Conservation (phyloP, 108 stramenopile species). For the Licmophora abbreviata region DNA sequence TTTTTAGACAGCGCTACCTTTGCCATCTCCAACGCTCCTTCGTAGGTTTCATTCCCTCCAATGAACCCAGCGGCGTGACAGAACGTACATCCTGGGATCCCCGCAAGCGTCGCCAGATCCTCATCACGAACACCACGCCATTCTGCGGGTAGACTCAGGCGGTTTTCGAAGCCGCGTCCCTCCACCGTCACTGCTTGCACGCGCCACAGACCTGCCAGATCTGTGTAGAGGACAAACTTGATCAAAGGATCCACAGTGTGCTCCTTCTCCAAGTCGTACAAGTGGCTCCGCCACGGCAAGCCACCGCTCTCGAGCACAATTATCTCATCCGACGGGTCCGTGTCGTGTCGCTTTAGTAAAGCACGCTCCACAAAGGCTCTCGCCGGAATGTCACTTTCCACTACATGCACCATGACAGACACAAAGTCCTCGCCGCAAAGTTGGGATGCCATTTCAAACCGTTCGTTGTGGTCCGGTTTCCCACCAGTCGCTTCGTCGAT, state of each 20-base stretch:
- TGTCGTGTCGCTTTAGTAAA: conserved; percentile 43
- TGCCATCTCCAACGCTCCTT: conserved; percentile 94
- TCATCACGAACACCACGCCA: conserved; percentile 95
- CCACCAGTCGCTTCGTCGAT: conserved; percentile 32
- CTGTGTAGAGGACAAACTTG: conserved; percentile 94
- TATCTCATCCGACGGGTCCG: conserved; percentile 80
- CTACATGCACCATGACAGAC: conserved; percentile 57
- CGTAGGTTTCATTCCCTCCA: conserved; percentile 90
- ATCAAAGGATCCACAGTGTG: conserved; percentile 44
- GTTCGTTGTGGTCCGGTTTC: conserved; percentile 60
- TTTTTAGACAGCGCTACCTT: conserved; percentile 45
- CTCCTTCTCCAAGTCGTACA: conserved; percentile 89
- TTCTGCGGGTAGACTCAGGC: conserved; percentile 78
- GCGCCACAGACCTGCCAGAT: conserved; percentile 91
- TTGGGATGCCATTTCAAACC: conserved; percentile 83
- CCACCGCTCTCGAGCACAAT: conserved; percentile 68
- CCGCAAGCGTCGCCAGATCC: conserved; percentile 60
- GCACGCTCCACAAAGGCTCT: conserved; percentile 77
- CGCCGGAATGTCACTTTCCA: conserved; percentile 91
- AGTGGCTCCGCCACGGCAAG: conserved; percentile 88
- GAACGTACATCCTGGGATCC: conserved; percentile 87
- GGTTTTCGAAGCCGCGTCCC: conserved; percentile 84
- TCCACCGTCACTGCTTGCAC: conserved; percentile 97
- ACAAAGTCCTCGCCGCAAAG: conserved; percentile 88
- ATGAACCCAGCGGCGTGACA: conserved; percentile 98